A percentile compares a stretch with the other conserved stretches of the same genome.
Conservation (phyloP, 1,284 basidiomycete species). For the Sanghuangporus baumii region DNA sequence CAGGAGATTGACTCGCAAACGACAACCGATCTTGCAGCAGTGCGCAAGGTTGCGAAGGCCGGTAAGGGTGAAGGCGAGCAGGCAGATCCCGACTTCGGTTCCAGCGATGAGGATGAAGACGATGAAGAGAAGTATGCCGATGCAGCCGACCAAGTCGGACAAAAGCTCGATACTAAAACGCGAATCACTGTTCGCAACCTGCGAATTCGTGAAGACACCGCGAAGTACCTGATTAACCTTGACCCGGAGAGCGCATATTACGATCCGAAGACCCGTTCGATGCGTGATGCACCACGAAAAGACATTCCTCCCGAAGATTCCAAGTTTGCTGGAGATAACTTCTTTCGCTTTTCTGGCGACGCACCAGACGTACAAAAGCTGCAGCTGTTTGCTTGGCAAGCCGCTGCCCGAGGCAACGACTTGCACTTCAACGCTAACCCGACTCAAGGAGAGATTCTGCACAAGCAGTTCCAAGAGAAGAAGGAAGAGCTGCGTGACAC, state of each 20-base stretch:
- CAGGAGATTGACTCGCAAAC: constrained; percentile 97
- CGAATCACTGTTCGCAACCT: constrained; percentile 97
- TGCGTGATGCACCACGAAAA: constrained; percentile 92
- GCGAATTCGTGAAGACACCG: constrained; percentile 98
- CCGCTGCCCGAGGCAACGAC: constrained; percentile 88
- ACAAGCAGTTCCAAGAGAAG: constrained; percentile 87
- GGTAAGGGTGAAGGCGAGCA: constrained; percentile 56
- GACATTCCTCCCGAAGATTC: constrained; percentile 83
- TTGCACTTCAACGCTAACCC: constrained; percentile 96
- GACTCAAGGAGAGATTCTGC: constrained; percentile 89
- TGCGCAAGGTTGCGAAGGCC: constrained; percentile 80
- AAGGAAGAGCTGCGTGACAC: constrained; percentile 88
- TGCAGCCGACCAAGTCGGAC: constrained; percentile 93
- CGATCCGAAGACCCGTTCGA: constrained; percentile 98
- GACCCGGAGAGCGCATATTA: constrained; percentile 97
- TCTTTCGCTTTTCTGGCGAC: constrained; percentile 85
- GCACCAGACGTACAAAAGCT: constrained; percentile 87
- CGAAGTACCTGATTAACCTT: constrained; percentile 97
- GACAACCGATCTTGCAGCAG: constrained; percentile 80
- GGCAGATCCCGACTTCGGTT: constrained; percentile 90
- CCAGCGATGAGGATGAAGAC: constrained; percentile 90
- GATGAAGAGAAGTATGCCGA: constrained; percentile 98
- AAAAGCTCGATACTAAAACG: constrained; percentile 96
- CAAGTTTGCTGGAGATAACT: constrained; percentile 95
- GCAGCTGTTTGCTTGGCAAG: constrained; percentile 97